A percentile compares a stretch with the other conserved stretches of the same genome.
These are phyloP conservation scores for Macrolepiota albuminosa DNA, from an alignment of 768 basidiomycete genomes.

Conservation along the genomic window DNA sequence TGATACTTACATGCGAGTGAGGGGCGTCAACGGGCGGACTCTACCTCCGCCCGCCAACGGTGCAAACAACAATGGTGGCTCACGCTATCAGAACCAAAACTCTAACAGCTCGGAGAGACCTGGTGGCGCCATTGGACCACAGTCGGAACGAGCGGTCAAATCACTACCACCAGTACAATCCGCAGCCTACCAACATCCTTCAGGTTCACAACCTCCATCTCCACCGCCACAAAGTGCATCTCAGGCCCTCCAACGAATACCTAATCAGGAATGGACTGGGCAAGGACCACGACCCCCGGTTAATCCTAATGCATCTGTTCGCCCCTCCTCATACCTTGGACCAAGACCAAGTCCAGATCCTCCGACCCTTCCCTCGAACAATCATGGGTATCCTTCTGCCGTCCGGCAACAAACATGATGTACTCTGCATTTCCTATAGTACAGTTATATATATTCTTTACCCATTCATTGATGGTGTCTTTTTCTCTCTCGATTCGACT, in stretches of 20 bases:
- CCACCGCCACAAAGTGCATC: constrained; percentile 16
- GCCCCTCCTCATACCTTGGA: constrained; percentile 49
- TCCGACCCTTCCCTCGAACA: constrained; percentile 31
- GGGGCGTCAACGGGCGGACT: constrained; percentile 53
- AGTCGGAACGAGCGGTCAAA: constrained; percentile 35
- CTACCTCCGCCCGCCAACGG: constrained; percentile 33
- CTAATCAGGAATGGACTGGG: constrained; percentile 40
- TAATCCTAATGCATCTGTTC: constrained; percentile 30
- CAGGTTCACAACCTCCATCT: constrained; percentile 37
- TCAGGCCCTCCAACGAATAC: constrained; percentile 11
- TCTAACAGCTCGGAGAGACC: constrained; percentile 45
- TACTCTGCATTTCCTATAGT: constrained; percentile 21
- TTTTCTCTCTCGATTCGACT: constrained; percentile 28
- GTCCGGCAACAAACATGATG: constrained; percentile 49
- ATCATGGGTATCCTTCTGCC: constrained; percentile 47
- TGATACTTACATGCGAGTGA: constrained; percentile 81
- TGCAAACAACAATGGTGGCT: constrained; percentile 33
- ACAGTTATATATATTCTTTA: constrained; percentile 22
- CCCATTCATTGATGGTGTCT: constrained; percentile 20
- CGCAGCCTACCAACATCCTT: constrained; percentile 30
- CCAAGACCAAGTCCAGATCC: constrained; percentile 41
- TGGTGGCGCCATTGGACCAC: constrained; percentile 29
- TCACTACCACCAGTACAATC: constrained; percentile 29
- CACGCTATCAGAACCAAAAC: constrained; percentile 31
- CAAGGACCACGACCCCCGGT: constrained; percentile 32